Evolutionary conservation across 495 filamentous ascomycete genomes (phyloP), one percentile per base, ranked within the genome.

Genomic region (Haplographium delicatum): DNA sequence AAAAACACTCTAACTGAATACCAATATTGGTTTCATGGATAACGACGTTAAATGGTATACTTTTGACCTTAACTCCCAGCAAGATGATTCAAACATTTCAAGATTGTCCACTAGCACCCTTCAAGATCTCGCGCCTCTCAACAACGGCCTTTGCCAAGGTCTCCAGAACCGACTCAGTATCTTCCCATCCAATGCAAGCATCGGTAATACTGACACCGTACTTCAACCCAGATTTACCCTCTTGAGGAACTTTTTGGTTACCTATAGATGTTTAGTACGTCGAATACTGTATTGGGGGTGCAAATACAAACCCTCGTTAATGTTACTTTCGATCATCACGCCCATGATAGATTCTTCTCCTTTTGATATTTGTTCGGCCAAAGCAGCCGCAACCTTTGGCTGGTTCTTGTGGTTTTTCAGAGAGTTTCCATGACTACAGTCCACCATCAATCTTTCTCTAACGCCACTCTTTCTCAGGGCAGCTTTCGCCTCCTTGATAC

Each of bases 251-350:
- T 66, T 96, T 97, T 68, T 99, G 93, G 68, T 74, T 86, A 52
- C 89, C 86, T 91, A 56, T 6, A 59, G 15, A 26, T 33, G n/a
- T 23, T 47, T 40, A 57, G 48, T 35, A 41, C n/a, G 43, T n/a
- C n/a, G 41, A 45, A 22, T 44, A 25, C 42, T 25, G 47, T 40
- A 31, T 23, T 50, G 19, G 51, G 33, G 15, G 11, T 25, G 10
- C 47, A 48, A 22, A 42, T 19, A 48, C 71, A 50, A 66, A 84
- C 89, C 93, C 70, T 96, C 93, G 64, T 90, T 82, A 68, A 99
- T 94, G 64, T 97, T 83, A 62, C 87, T 94, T 73, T 99, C 94
- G 61, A 99, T 95, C 93, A 98, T 98, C 27, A 96, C 89, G 59
- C 93, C 93, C 82, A 97, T 91, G 61, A 98, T 95, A 20, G 73